Conservation (phyloP, 2,329 filamentous ascomycete species). For the Colletotrichum caudatum region DNA sequence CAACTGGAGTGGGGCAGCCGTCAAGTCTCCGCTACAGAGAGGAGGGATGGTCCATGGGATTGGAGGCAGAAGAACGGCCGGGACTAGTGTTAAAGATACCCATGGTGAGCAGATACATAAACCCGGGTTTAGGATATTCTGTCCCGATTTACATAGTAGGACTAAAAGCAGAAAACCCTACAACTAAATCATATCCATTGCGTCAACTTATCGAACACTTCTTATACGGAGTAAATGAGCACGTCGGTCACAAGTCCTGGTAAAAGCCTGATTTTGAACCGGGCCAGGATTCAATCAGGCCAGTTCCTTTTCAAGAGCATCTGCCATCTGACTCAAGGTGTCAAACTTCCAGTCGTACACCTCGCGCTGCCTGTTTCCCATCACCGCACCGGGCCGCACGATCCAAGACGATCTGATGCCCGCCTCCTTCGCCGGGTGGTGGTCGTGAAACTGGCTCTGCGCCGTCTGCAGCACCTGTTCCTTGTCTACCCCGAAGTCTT, state of each 20-base stretch:
- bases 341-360: slow-evolving; percentile 68
- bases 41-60: no score
- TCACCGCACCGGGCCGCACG: slow-evolving; percentile 57
- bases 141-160: no score
- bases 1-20: no score
- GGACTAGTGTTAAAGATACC: no score
- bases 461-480: slow-evolving; percentile 73
- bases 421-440: slow-evolving; percentile 70
- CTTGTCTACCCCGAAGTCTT: slow-evolving; percentile 67
- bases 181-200: neutral
- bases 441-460: slow-evolving; percentile 78
- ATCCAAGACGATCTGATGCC: slow-evolving; percentile 74
- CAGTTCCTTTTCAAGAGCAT: slow-evolving; percentile 60
- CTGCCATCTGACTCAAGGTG: slow-evolving; percentile 70
- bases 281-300: neutral
- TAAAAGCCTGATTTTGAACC: neutral
- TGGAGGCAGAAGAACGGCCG: no score
- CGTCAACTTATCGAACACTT: neutral
- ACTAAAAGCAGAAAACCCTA: no score
- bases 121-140: no score
- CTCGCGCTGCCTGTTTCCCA: slow-evolving; percentile 55
- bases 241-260: neutral
- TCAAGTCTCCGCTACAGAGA: no score
- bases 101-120: no score
- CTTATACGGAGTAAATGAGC: neutral